Conservation (phyloP, 108 stramenopile species). For the Mediolabrus comicus region DNA sequence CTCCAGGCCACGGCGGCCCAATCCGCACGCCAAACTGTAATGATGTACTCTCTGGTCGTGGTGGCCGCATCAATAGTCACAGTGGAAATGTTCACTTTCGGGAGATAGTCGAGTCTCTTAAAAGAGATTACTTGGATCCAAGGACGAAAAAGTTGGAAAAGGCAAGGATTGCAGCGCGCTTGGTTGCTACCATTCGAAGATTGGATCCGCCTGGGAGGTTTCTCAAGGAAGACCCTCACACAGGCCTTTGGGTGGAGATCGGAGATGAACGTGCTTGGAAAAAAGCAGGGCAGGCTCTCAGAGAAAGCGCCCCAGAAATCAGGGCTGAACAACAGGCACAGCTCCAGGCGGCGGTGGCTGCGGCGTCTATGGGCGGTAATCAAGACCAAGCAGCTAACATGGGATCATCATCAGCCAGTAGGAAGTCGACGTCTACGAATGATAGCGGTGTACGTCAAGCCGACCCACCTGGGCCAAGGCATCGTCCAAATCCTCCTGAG, state of each 20-base stretch:
- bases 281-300: slow-evolving; percentile 83
- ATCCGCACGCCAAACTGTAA: slow-evolving; percentile 52
- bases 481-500: slow-evolving; percentile 17
- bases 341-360: slow-evolving; percentile 34
- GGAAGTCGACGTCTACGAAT: slow-evolving; percentile 8
- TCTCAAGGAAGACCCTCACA: slow-evolving; percentile 72
- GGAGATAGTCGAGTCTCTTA: slow-evolving; percentile 57
- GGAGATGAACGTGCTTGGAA: slow-evolving; percentile 85
- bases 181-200: slow-evolving; percentile 64
- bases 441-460: slow-evolving; percentile 7
- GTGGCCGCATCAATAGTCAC: slow-evolving; percentile 89
- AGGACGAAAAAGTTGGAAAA: slow-evolving; percentile 84
- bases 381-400: not conserved
- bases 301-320: slow-evolving; percentile 82
- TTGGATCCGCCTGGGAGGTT: slow-evolving; percentile 80
- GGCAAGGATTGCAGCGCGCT: slow-evolving; percentile 71
- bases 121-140: slow-evolving; percentile 71
- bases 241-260: slow-evolving; percentile 80
- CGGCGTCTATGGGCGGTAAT: slow-evolving; percentile 5
- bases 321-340: slow-evolving; percentile 48
- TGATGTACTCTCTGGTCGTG: slow-evolving; percentile 86
- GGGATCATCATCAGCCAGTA: not conserved
- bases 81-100: slow-evolving; percentile 83
- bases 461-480: slow-evolving; percentile 19
- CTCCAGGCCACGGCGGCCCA: slow-evolving; percentile 28